Evolutionary conservation across 169 alveolate species (phyloP).

Genomic region (Neospora caninum): DNA sequence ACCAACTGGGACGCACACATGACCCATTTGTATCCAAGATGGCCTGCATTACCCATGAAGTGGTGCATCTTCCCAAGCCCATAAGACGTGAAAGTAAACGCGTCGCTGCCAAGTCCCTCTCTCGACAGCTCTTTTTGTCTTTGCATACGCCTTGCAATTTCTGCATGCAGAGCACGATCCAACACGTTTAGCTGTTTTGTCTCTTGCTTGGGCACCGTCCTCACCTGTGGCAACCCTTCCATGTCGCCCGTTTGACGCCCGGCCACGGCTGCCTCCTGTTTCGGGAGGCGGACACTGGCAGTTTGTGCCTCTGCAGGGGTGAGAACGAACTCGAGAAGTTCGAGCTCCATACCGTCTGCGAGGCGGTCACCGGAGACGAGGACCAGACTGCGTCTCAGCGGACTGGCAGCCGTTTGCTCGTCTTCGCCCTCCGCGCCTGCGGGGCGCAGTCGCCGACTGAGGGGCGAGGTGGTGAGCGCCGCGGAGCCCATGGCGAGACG

Average conservation of each 20-base stretch:
- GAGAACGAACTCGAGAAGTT: constrained; percentile 8
- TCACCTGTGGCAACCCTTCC: neutral
- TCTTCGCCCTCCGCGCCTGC: neutral
- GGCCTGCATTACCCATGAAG: too few species aligned
- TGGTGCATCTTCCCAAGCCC: too few species aligned
- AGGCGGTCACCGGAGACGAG: neutral
- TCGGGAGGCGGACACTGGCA: neutral
- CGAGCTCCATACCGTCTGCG: neutral
- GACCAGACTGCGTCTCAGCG: neutral
- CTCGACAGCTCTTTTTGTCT: too few species aligned
- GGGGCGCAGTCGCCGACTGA: constrained; percentile 28
- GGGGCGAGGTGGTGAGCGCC: constrained; percentile 5
- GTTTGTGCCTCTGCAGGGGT: neutral
- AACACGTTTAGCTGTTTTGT: too few species aligned
- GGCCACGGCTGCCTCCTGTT: neutral
- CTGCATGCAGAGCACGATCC: too few species aligned
- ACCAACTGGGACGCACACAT: too few species aligned
- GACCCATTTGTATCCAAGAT: too few species aligned
- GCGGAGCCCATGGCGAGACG: neutral
- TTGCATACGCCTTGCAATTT: too few species aligned
- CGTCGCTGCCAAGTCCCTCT: too few species aligned
- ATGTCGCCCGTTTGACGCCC: neutral
- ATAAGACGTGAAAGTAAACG: too few species aligned
- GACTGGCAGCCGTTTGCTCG: neutral
- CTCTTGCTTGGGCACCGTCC: too few species aligned